Evolutionary conservation across 768 basidiomycete genomes (phyloP).

Genomic region (Calocybe indica): DNA sequence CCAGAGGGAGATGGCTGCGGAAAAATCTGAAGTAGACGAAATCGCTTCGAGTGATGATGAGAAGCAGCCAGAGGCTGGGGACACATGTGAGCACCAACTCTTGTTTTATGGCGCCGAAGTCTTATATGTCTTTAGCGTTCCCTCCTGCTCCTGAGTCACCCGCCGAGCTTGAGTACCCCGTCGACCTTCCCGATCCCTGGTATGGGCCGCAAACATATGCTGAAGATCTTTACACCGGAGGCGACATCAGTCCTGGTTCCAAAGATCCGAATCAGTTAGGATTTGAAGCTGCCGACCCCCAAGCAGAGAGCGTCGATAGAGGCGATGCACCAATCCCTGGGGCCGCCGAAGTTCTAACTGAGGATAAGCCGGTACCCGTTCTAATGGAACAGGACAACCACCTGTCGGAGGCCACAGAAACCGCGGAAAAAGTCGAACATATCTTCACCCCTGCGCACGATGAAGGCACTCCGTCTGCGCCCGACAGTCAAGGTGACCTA

Average conservation of each 20-base stretch:
- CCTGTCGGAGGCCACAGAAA: no score
- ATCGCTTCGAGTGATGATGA: conserved; percentile 3
- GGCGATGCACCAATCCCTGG: background rate
- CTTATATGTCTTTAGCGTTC: conserved; percentile 4
- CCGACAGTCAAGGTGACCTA: no score
- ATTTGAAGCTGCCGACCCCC: background rate
- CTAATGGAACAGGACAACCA: no score
- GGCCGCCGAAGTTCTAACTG: background rate
- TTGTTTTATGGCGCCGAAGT: background rate
- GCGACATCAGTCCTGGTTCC: conserved; percentile 11
- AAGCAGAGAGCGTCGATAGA: conserved; percentile 1
- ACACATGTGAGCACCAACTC: conserved; percentile 20
- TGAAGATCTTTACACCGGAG: conserved; percentile 29
- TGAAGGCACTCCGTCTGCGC: no score
- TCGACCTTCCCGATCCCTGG: conserved; percentile 31
- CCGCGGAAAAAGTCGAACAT: no score
- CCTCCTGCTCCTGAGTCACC: conserved; percentile 17
- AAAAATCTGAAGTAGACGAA: conserved; percentile 8
- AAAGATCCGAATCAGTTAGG: no score
- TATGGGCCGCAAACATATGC: conserved; percentile 25
- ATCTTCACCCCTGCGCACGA: no score
- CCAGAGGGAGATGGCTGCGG: conserved; percentile 7
- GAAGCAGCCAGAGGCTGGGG: conserved; percentile 22
- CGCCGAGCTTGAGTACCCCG: conserved; percentile 6
- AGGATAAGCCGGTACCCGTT: no score